Evolutionary conservation across 805 yeast species (phyloP).

Genomic region (Candida nemodendra): DNA sequence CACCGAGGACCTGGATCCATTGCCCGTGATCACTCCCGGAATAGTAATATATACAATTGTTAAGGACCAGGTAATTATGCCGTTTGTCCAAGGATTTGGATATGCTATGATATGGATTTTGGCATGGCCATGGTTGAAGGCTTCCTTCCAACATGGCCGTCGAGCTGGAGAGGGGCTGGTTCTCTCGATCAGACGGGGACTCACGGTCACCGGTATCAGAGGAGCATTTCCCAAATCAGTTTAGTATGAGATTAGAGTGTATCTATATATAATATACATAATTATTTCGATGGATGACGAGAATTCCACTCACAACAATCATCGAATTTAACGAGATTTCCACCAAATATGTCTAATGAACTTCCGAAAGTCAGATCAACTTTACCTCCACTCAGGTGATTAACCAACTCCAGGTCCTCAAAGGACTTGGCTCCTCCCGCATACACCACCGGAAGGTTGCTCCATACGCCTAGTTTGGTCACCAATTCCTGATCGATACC

Average conservation of each 20-base stretch:
- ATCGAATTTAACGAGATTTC: slow-evolving; percentile 67
- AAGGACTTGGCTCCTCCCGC: slow-evolving; percentile 94
- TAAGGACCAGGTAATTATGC: slow-evolving; percentile 55
- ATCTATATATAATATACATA: no score
- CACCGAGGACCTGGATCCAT: slow-evolving; percentile 7
- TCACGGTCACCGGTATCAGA: no score
- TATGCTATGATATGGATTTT: slow-evolving; percentile 38
- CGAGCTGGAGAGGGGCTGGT: no score
- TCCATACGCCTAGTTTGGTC: slow-evolving; percentile 71
- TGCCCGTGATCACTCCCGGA: slow-evolving; percentile 39
- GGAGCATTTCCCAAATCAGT: slow-evolving; percentile 10
- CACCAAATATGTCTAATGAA: slow-evolving; percentile 94
- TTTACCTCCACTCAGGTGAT: slow-evolving; percentile 66
- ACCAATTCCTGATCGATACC: slow-evolving; percentile 90
- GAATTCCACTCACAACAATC: slow-evolving; percentile 79
- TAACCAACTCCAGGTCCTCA: slow-evolving; percentile 65
- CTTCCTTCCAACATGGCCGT: slow-evolving; percentile 24
- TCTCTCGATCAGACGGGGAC: no score
- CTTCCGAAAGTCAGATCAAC: slow-evolving; percentile 94
- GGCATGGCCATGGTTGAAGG: slow-evolving; percentile 35
- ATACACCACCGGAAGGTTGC: slow-evolving; percentile 74
- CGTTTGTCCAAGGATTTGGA: slow-evolving; percentile 54
- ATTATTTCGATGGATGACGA: slow-evolving; percentile 5
- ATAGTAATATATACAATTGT: slow-evolving; percentile 47
- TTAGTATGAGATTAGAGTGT: no score